Evolutionary conservation across 805 yeast genomes (phyloP).

Genomic region (Candida pseudoglaebosa): DNA sequence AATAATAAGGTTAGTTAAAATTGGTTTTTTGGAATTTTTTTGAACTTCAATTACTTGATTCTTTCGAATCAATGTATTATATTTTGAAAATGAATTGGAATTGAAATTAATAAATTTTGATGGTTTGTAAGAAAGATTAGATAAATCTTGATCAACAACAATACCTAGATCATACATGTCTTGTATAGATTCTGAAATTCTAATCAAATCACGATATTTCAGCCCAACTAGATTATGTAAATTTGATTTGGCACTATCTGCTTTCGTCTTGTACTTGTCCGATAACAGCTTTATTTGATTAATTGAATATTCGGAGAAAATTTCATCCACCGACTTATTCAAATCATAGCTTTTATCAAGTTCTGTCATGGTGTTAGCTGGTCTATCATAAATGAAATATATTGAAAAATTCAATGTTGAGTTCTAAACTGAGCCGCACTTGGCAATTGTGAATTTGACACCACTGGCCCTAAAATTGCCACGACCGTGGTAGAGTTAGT

Average conservation of each 20-base stretch:
- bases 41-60: slow-evolving; percentile 17
- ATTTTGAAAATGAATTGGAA: slow-evolving; percentile 14
- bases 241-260: slow-evolving; percentile 26
- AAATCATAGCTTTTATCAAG: not conserved
- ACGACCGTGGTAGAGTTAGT: too few species aligned
- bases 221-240: slow-evolving; percentile 36
- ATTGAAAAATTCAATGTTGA: too few species aligned
- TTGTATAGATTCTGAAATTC: slow-evolving; percentile 41
- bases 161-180: slow-evolving; percentile 23
- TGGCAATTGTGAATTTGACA: too few species aligned
- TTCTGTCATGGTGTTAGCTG: not conserved
- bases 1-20: slow-evolving; percentile 26
- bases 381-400: too few species aligned
- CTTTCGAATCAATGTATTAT: slow-evolving; percentile 17
- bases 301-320: slow-evolving; percentile 29
- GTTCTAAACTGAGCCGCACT: too few species aligned
- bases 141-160: slow-evolving; percentile 20
- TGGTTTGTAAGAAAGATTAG: slow-evolving; percentile 29
- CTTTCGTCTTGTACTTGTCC: slow-evolving; percentile 23
- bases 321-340: slow-evolving; percentile 28
- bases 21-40: slow-evolving; percentile 17
- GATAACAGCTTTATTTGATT: slow-evolving; percentile 30
- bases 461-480: too few species aligned
- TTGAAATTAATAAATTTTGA: slow-evolving; percentile 26
- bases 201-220: slow-evolving; percentile 40